A percentile compares a stretch with the other conserved stretches of the same genome.
phyloP scores from a whole-genome alignment of 352 stramenopile genomes.

The Pythium graminicola region DNA sequence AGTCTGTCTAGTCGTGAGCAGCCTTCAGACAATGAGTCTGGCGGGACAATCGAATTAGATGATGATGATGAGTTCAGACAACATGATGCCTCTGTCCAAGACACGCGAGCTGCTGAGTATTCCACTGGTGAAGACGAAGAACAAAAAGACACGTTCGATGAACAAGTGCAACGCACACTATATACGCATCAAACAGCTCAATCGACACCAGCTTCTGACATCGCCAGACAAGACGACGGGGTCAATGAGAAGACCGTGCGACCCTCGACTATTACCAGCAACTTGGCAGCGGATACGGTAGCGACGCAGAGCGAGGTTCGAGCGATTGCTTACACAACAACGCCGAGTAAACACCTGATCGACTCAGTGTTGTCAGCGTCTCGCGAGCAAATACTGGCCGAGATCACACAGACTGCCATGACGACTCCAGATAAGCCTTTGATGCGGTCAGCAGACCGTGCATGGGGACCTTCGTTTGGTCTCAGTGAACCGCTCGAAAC shows the following conservation, averaged over 20 bases:
- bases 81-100: neutral
- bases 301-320: neutral
- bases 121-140: neutral
- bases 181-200: neutral
- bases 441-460: slow-evolving; percentile 9
- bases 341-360: slow-evolving; percentile 13
- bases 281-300: neutral
- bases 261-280: neutral
- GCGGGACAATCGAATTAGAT: neutral
- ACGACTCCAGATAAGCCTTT: neutral
- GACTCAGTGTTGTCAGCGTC: slow-evolving; percentile 14
- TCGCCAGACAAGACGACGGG: neutral
- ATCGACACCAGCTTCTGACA: neutral
- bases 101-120: neutral
- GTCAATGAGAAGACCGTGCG: no score
- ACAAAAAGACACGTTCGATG: neutral
- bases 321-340: slow-evolving; percentile 6
- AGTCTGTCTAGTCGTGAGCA: neutral
- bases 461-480: slow-evolving; percentile 51
- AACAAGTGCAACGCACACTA: neutral
- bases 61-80: slow-evolving; percentile 1
- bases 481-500: slow-evolving; percentile 7
- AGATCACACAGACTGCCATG: neutral
- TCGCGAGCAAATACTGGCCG: slow-evolving; percentile 1
- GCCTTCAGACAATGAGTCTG: slow-evolving; percentile 3